These are phyloP conservation scores for Cantharellus anzutake DNA, from an alignment of 768 basidiomycete genomes.

Conservation along the genomic window DNA sequence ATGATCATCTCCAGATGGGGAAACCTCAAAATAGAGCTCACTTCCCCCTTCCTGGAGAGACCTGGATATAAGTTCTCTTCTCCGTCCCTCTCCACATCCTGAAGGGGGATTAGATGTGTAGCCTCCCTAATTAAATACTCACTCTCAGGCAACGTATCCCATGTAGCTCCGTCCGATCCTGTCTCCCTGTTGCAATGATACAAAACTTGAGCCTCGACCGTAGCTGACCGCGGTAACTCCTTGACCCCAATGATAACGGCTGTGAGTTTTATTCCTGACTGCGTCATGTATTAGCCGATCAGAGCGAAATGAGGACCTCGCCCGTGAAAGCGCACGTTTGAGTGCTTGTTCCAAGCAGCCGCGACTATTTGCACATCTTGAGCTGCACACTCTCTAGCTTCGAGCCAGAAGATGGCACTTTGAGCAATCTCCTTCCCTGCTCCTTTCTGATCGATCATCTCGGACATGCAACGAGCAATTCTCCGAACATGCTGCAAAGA, in stretches of 20 bases:
- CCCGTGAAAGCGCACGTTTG: neutral
- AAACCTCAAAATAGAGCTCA: too few relatives aligned
- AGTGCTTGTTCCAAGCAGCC: slow-evolving; percentile 16
- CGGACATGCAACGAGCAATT: slow-evolving; percentile 39
- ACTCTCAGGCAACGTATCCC: too few relatives aligned
- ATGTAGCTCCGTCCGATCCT: too few relatives aligned
- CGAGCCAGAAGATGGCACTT: slow-evolving; percentile 56
- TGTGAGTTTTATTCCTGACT: neutral
- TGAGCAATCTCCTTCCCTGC: slow-evolving; percentile 47
- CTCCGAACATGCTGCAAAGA: slow-evolving; percentile 63
- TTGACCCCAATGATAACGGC: neutral
- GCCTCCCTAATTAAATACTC: too few relatives aligned
- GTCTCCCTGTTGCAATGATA: neutral
- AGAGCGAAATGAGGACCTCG: neutral
- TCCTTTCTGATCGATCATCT: slow-evolving; percentile 24
- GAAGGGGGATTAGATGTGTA: too few relatives aligned
- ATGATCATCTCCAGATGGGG: too few relatives aligned
- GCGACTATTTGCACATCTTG: slow-evolving; percentile 24
- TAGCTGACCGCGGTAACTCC: neutral
- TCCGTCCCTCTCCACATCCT: too few relatives aligned
- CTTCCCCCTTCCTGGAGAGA: too few relatives aligned
- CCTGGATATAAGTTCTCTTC: too few relatives aligned
- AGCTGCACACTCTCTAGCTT: slow-evolving; percentile 11
- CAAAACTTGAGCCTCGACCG: neutral
- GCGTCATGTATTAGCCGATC: neutral